Percentiles rank a stretch among this genome's conserved stretches.
phyloP scores from a whole-genome alignment of 495 filamentous ascomycete genomes.

The Lindgomyces ingoldianus region DNA sequence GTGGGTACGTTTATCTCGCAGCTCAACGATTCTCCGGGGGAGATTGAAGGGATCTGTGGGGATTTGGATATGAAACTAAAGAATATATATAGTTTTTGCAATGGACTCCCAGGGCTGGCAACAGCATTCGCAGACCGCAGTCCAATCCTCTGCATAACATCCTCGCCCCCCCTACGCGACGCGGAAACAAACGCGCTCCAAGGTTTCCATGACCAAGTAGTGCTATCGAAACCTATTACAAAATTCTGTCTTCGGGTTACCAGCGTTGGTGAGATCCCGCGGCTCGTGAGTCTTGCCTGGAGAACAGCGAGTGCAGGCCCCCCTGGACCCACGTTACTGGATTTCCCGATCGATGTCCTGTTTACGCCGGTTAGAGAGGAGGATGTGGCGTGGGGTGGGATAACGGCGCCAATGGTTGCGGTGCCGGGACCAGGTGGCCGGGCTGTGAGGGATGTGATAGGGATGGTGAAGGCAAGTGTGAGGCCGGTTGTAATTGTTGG shows the following conservation, averaged over 20 bases:
- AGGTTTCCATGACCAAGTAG: constrained; percentile 38
- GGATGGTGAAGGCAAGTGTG: constrained; percentile 16
- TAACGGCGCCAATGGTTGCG: constrained; percentile 24
- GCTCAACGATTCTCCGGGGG: neutral
- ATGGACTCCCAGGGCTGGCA: constrained; percentile 34
- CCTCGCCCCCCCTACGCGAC: constrained; percentile 36
- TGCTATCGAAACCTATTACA: constrained; percentile 36
- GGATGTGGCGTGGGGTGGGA: constrained; percentile 28
- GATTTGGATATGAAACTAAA: neutral
- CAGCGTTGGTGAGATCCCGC: constrained; percentile 38
- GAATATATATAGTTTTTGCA: constrained; percentile 28
- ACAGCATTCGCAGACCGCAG: constrained; percentile 39
- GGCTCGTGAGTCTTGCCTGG: constrained; percentile 30
- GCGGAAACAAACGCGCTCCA: constrained; percentile 39
- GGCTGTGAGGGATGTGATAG: constrained; percentile 25
- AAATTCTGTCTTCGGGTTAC: constrained; percentile 39
- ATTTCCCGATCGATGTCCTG: constrained; percentile 39
- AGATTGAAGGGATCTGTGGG: too few relatives aligned
- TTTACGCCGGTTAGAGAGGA: constrained; percentile 32
- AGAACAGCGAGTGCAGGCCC: constrained; percentile 26
- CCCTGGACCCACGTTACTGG: constrained; percentile 35
- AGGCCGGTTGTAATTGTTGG: constrained; percentile 37
- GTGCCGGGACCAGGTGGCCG: constrained; percentile 27
- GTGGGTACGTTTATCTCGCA: constrained; percentile 30
- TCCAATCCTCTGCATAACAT: constrained; percentile 37